Evolutionary conservation across 2,329 filamentous ascomycete species (phyloP).

Genomic region (Penicillium sp.): DNA sequence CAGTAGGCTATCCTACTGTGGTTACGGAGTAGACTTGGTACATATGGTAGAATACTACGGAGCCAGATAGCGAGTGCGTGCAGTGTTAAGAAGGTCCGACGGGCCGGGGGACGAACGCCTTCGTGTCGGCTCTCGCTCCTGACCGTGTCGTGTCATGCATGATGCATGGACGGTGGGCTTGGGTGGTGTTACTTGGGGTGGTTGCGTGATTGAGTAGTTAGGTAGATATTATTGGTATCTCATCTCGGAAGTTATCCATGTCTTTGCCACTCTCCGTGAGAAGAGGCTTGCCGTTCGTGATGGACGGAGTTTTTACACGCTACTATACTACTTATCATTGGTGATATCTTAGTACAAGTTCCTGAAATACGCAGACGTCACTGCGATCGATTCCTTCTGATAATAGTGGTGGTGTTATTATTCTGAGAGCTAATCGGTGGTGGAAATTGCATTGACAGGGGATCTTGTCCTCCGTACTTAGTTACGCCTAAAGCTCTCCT

Average conservation of each 20-base stretch:
- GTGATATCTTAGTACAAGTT: neutral
- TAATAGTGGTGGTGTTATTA: neutral
- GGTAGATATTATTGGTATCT: neutral
- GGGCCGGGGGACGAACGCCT: neutral
- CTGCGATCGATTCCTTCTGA: neutral
- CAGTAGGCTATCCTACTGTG: neutral
- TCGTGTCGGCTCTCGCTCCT: neutral
- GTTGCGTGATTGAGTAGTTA: neutral
- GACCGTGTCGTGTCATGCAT: constrained; percentile 11
- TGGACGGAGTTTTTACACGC: neutral
- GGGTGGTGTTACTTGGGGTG: neutral
- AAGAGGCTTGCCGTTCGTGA: neutral
- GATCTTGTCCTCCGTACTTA: neutral
- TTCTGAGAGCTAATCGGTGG: neutral
- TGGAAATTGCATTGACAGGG: neutral
- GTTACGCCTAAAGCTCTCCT: neutral
- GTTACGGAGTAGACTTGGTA: too few species aligned
- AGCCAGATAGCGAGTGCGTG: neutral
- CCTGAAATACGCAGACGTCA: neutral
- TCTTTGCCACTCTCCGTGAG: neutral
- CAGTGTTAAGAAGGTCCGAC: neutral
- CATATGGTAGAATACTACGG: neutral
- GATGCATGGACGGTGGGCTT: constrained; percentile 9
- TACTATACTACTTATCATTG: neutral
- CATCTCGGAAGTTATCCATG: neutral